These are phyloP conservation scores for Tetrapyrgos nigripes DNA, from an alignment of 1,284 basidiomycete genomes.

Conservation along the genomic window DNA sequence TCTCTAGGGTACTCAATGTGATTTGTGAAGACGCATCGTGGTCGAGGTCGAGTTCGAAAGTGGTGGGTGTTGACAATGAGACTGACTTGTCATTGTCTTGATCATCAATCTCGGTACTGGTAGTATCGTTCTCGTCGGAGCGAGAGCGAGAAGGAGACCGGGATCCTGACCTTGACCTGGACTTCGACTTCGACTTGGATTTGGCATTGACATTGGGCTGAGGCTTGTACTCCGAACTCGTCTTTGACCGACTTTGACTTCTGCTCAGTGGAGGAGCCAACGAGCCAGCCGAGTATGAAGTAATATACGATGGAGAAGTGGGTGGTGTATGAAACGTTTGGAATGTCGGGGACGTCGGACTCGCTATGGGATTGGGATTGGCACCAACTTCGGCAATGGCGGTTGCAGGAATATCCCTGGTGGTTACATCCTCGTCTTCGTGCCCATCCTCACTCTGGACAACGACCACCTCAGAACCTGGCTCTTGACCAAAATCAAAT, in stretches of 20 bases:
- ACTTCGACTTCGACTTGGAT: background rate
- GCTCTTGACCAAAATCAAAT: too few relatives aligned
- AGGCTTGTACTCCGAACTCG: slow-evolving; percentile 7
- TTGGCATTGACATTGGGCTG: slow-evolving; percentile 1
- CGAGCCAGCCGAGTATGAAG: background rate
- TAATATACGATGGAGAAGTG: background rate
- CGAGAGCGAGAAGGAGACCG: too few relatives aligned
- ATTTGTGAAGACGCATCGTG: slow-evolving; percentile 4
- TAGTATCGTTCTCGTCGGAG: too few relatives aligned
- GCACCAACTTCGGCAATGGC: too few relatives aligned
- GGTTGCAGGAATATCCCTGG: too few relatives aligned
- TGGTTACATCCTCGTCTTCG: too few relatives aligned
- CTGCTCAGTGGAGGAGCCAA: background rate
- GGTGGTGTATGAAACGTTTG: background rate
- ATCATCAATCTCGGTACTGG: background rate
- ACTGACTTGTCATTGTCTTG: too few relatives aligned
- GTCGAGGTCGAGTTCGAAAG: background rate
- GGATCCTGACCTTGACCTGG: background rate
- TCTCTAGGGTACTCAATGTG: slow-evolving; percentile 1
- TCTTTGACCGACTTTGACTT: background rate
- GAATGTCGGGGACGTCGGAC: background rate
- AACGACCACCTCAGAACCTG: too few relatives aligned
- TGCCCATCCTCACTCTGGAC: too few relatives aligned
- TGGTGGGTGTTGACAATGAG: background rate
- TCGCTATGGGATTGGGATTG: background rate